Evolutionary conservation across 2,329 filamentous ascomycete species (phyloP).

Genomic region (Fusarium continuum): DNA sequence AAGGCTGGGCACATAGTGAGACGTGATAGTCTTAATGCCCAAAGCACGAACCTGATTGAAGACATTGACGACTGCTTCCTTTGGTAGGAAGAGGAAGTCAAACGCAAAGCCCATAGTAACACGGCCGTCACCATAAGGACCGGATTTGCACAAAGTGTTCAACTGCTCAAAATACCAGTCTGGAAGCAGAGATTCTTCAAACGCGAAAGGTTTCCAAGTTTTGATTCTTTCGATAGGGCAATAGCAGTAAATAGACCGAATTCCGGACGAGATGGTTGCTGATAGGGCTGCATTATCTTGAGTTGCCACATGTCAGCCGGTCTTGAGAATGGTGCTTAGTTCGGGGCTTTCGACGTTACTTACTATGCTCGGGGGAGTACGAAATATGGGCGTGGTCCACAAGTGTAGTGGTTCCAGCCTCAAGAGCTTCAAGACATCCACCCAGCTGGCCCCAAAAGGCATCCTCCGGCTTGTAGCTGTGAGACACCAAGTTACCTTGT

Average conservation of each 20-base stretch:
- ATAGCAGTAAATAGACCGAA: conserved; percentile 14
- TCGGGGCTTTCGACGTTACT: rapidly evolving
- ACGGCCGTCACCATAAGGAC: neutral
- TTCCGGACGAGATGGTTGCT: conserved; percentile 3
- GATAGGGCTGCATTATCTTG: conserved; percentile 1
- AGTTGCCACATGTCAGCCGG: rapidly evolving
- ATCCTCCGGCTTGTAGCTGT: conserved; percentile 3
- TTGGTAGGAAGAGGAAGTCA: conserved; percentile 10
- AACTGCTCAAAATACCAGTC: neutral
- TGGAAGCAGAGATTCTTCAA: neutral
- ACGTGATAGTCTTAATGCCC: conserved; percentile 8
- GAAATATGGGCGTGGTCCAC: conserved; percentile 12
- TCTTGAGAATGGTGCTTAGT: rapidly evolving
- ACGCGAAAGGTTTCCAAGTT: conserved; percentile 3
- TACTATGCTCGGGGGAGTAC: conserved; percentile 4
- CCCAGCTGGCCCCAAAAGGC: conserved; percentile 11
- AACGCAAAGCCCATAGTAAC: conserved; percentile 18
- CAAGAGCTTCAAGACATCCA: conserved; percentile 2
- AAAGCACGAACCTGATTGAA: neutral
- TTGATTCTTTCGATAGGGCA: neutral
- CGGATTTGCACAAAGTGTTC: neutral
- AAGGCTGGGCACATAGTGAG: conserved; percentile 5
- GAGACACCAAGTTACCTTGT: conserved; percentile 4
- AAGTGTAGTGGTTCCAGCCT: conserved; percentile 7
- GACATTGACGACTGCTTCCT: neutral